These are phyloP conservation scores for Firmiana major DNA, from an alignment of 345 rosid genomes.

Conservation along the genomic window DNA sequence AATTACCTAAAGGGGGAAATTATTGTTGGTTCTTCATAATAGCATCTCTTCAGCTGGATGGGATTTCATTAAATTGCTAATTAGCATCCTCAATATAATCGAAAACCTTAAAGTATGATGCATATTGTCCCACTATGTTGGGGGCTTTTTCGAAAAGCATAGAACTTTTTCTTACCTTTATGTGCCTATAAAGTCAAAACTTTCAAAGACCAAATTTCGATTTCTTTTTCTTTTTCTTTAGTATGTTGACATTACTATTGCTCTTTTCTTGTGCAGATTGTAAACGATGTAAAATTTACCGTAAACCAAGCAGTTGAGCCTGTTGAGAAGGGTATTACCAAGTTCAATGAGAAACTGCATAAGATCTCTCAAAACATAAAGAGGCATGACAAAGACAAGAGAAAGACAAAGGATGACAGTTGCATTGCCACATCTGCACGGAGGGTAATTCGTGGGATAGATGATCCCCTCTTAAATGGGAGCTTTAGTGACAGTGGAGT, in stretches of 20 bases:
- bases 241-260: neutral
- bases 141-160: neutral
- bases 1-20: neutral
- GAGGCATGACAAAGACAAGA: conserved; percentile 73
- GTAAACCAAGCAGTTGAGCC: conserved; percentile 98
- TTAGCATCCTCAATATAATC: neutral
- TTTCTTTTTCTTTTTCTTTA: neutral
- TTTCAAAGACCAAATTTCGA: neutral
- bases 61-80: conserved; percentile 7
- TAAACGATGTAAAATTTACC: conserved; percentile 86
- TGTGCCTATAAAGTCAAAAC: neutral
- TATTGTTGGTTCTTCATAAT: neutral
- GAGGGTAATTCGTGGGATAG: conserved; percentile 87
- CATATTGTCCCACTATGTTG: neutral
- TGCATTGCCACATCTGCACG: conserved; percentile 46
- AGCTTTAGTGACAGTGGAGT: conserved; percentile 82
- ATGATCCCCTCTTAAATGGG: conserved; percentile 90
- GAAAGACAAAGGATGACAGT: conserved; percentile 84
- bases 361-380: conserved; percentile 87
- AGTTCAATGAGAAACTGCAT: conserved; percentile 81
- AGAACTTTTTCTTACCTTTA: no score
- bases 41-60: neutral
- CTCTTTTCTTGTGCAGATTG: conserved; percentile 56
- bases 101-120: neutral
- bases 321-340: conserved; percentile 88